These are phyloP conservation scores for Athelia sp. DNA, from an alignment of 1,284 basidiomycete species.

Conservation along the genomic window DNA sequence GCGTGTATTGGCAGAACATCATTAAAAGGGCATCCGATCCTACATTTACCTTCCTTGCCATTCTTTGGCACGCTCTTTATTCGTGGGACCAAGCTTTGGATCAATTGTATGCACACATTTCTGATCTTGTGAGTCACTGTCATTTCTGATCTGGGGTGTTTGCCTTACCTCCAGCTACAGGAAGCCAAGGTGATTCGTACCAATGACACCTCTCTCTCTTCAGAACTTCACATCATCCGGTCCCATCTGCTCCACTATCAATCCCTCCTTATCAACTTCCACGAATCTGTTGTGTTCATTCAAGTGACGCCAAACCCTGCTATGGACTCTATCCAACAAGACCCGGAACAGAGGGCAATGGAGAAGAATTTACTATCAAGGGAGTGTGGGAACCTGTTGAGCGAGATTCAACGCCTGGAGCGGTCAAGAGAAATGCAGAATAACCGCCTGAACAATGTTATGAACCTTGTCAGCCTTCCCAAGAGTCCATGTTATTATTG, in stretches of 20 bases:
- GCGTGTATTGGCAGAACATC: conserved; percentile 52
- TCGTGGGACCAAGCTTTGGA: conserved; percentile 56
- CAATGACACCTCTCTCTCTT: not conserved
- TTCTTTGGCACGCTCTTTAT: conserved; percentile 53
- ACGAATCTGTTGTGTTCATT: conserved; percentile 42
- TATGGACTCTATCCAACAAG: conserved; percentile 24
- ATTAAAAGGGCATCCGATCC: conserved; percentile 42
- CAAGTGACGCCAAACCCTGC: conserved; percentile 39
- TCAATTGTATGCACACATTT: conserved; percentile 42
- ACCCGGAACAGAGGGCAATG: conserved; percentile 1
- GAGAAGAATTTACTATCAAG: conserved; percentile 25
- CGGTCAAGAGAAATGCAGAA: conserved; percentile 34
- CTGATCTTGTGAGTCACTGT: conserved; percentile 30
- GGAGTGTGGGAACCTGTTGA: conserved; percentile 28
- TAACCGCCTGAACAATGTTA: conserved; percentile 40
- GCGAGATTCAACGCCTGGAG: conserved; percentile 37
- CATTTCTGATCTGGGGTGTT: not conserved
- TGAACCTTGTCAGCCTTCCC: conserved; percentile 32
- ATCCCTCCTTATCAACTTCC: conserved; percentile 45
- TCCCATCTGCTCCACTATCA: conserved; percentile 51
- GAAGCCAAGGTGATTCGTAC: conserved; percentile 34
- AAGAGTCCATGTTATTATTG: not conserved
- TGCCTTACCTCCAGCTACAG: conserved; percentile 14
- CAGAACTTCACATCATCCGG: conserved; percentile 45
- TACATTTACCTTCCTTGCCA: conserved; percentile 46